phyloP scores from a whole-genome alignment of 306 rosid species.

The Medicago arabica region DNA sequence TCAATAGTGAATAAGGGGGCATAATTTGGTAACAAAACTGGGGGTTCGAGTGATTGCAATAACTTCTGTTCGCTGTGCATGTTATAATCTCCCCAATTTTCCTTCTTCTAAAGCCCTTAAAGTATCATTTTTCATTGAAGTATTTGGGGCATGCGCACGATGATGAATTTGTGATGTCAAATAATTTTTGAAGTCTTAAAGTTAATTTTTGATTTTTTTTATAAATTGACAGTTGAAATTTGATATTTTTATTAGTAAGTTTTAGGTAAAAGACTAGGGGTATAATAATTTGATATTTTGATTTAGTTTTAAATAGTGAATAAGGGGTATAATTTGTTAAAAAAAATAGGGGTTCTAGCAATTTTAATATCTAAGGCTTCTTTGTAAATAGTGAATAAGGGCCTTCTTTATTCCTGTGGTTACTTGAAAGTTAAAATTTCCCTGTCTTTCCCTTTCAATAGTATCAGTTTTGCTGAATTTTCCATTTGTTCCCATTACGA shows the following conservation, averaged over 20 bases:
- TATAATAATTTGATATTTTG: background rate
- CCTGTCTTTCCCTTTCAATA: conserved; percentile 14
- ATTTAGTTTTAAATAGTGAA: background rate
- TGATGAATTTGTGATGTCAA: background rate
- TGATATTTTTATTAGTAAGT: background rate
- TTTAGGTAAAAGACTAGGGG: background rate
- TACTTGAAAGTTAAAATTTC: conserved; percentile 8
- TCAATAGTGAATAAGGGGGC: background rate
- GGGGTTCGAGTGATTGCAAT: conserved; percentile 20
- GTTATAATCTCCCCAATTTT: background rate
- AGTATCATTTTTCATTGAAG: background rate
- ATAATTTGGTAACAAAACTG: background rate
- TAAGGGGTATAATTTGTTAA: no score
- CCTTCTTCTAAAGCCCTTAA: background rate
- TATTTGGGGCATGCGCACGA: background rate
- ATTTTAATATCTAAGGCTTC: background rate
- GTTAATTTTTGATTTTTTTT: no score
- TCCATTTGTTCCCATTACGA: conserved; percentile 28
- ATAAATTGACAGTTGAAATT: no score
- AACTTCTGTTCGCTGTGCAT: background rate
- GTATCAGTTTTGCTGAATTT: conserved; percentile 28
- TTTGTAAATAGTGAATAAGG: conserved; percentile 16
- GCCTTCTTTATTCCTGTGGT: conserved; percentile 2
- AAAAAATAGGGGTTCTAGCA: background rate
- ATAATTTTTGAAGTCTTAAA: background rate